Base-by-base conservation (phyloP, 768 basidiomycete species). In the Gymnopilus junonius region DNA sequence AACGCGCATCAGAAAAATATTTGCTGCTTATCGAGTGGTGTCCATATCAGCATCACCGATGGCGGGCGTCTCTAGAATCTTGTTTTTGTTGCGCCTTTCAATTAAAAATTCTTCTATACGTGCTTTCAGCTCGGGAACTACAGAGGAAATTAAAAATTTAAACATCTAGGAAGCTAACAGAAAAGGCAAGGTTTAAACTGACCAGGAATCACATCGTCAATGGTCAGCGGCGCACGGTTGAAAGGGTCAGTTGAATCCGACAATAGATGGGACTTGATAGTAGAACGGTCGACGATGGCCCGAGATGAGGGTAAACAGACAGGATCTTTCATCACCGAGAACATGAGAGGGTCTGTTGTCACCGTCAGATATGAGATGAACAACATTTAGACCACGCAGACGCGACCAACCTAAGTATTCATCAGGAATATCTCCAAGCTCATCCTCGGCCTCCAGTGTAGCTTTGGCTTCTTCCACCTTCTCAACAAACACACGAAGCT, bases 191-290 rank as follows among this genome's bases (percentile, higher is more conserved):
- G 54, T 37, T 21, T 45, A 6, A 8, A 77, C 88, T 67, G 69
- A 94, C 95, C 77, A 27, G 93, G 86, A 61, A 88, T 73, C 14
- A 96, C 89, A 11, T 96, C 92, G 58, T 91, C 91, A 65, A 95
- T 87, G 10, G 80, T 75, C 27, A 97, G 80, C 1, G 97, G 94
- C 34, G 83, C 79, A 29, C 97, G 90, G 76, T 98, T 99, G 85
- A 99, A 99, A 1, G 97, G 97, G 75, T 99, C 97, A 57, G 88
- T 93, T 17, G 89, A 77, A 69, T 97, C 96, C 0, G 95, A 97
- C 20, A 99, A 80, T 35, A 98, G 79, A 74, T 97, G 95, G 1
- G 95, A 92, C 70, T 97, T 97, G 80, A 99, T 99, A 2, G 96
- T 98, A 1, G 91, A 82, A 23, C 93, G 87, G 74, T 99, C 97